Conservation (phyloP, 1,139 yeast genomes). For the Candida mesenterica region DNA sequence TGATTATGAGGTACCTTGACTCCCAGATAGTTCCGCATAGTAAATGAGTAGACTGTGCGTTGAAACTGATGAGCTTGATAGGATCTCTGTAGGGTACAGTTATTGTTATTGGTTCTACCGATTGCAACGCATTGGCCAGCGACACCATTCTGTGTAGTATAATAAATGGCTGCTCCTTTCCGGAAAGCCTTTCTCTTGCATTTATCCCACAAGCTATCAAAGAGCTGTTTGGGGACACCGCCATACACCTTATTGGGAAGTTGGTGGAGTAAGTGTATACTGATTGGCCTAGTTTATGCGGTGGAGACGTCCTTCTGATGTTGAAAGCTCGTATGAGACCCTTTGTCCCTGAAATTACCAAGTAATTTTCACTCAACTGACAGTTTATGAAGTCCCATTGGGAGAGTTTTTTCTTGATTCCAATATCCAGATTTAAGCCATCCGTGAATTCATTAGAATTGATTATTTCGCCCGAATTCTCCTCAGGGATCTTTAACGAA, state of each 20-base stretch:
- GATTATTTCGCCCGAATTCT: constrained; percentile 24
- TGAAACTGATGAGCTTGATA: constrained; percentile 68
- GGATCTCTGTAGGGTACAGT: constrained; percentile 87
- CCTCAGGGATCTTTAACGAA: constrained; percentile 23
- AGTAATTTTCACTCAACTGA: constrained; percentile 55
- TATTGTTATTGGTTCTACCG: constrained; percentile 62
- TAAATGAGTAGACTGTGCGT: constrained; percentile 65
- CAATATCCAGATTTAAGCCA: constrained; percentile 19
- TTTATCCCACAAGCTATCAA: constrained; percentile 80
- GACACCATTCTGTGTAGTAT: constrained; percentile 54
- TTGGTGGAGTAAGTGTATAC: constrained; percentile 68
- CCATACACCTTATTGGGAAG: constrained; percentile 77
- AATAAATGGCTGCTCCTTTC: constrained; percentile 77
- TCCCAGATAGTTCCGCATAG: constrained; percentile 85
- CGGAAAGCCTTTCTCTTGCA: constrained; percentile 68
- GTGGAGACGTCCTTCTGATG: constrained; percentile 33
- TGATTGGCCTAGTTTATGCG: constrained; percentile 51
- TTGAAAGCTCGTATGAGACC: constrained; percentile 71
- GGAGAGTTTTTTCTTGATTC: constrained; percentile 25
- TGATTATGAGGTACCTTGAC: constrained; percentile 72
- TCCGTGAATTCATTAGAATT: constrained; percentile 35
- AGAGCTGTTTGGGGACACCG: constrained; percentile 62
- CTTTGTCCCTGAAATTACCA: constrained; percentile 71
- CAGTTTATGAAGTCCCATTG: constrained; percentile 71
- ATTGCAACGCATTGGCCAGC: constrained; percentile 20